A percentile compares a stretch with the other conserved stretches of the same genome.
phyloP scores from a whole-genome alignment of 345 rosid genomes.

The Pseudoturritis turrita region DNA sequence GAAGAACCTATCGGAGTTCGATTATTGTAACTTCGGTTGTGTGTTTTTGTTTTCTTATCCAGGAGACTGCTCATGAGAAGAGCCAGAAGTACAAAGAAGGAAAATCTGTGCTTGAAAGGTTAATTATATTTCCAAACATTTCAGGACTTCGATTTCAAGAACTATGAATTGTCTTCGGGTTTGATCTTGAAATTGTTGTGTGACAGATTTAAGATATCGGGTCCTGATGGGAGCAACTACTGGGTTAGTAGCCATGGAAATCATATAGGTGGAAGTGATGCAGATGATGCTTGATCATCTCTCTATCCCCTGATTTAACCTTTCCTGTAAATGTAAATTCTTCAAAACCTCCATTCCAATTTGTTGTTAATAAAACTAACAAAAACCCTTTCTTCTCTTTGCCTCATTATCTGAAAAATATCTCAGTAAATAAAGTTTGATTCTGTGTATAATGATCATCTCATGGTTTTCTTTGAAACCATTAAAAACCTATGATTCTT shows the following conservation, averaged over 20 bases:
- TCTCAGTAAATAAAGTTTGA: conserved; percentile 19
- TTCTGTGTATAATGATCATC: conserved; percentile 7
- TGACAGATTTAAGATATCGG: conserved; percentile 79
- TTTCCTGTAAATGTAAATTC: conserved; percentile 18
- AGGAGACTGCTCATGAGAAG: conserved; percentile 90
- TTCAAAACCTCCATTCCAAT: background rate
- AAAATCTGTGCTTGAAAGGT: conserved; percentile 93
- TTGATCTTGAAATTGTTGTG: background rate
- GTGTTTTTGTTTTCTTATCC: conserved; percentile 22
- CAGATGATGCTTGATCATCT: conserved; percentile 68
- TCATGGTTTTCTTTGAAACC: background rate
- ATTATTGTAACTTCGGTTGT: background rate
- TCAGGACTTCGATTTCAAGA: background rate
- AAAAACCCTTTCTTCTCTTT: background rate
- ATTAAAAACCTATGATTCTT: background rate
- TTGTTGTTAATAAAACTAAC: conserved; percentile 6
- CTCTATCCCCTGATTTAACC: conserved; percentile 1
- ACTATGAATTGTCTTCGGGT: background rate
- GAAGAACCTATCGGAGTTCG: background rate
- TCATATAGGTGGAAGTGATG: conserved; percentile 83
- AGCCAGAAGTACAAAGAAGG: conserved; percentile 98
- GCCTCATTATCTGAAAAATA: background rate
- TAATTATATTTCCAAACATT: conserved; percentile 7
- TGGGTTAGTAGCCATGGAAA: conserved; percentile 66
- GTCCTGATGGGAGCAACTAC: conserved; percentile 88